phyloP scores from a whole-genome alignment of 1,284 basidiomycete genomes.

The Flammula alnicola region DNA sequence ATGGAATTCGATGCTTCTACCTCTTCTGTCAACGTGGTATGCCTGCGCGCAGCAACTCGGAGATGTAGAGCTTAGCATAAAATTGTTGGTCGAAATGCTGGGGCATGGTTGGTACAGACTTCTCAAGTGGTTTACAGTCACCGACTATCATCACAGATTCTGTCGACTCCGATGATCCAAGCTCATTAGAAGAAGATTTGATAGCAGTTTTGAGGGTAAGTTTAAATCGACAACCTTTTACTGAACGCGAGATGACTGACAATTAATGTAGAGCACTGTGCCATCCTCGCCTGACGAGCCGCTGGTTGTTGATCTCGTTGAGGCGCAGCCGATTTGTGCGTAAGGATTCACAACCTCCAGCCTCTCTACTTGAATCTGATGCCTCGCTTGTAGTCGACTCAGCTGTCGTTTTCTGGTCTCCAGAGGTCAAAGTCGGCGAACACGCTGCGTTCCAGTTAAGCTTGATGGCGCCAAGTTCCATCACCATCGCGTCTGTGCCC shows the following conservation, averaged over 20 bases:
- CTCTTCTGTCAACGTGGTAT: conserved; percentile 80
- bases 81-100: conserved; percentile 81
- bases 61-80: conserved; percentile 75
- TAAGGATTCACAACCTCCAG: conserved; percentile 38
- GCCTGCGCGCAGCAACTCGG: conserved; percentile 77
- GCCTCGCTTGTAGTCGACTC: conserved; percentile 57
- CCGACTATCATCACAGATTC: conserved; percentile 28
- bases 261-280: conserved; percentile 60
- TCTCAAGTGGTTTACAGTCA: neutral
- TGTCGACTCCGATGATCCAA: conserved; percentile 49
- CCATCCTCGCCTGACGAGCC: conserved; percentile 59
- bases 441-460: conserved; percentile 74
- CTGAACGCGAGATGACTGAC: neutral
- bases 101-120: conserved; percentile 59
- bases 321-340: conserved; percentile 70
- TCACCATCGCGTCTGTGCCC: conserved; percentile 56
- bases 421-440: conserved; percentile 64
- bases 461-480: conserved; percentile 51
- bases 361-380: conserved; percentile 7
- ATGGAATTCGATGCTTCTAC: conserved; percentile 74
- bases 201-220: conserved; percentile 68
- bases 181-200: conserved; percentile 65
- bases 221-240: neutral
- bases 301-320: conserved; percentile 64
- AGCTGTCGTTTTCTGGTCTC: conserved; percentile 70